phyloP scores from a whole-genome alignment of 176 grass and related monocot genomes.

The Eremochloa ophiuroides region DNA sequence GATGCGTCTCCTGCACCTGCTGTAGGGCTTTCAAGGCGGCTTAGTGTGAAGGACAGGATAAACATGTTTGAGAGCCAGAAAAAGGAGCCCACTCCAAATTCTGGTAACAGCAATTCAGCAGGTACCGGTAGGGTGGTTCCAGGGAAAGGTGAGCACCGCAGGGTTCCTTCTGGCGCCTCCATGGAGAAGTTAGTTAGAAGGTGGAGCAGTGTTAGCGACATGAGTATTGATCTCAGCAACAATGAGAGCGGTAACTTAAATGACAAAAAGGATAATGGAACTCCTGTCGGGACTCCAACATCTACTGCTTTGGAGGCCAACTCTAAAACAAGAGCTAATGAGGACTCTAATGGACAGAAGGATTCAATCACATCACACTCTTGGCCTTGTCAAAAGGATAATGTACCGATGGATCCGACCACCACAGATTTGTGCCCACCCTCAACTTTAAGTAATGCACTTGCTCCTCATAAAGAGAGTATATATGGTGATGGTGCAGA shows the following conservation, averaged over 20 bases:
- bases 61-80: conserved; percentile 89
- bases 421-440: conserved; percentile 11
- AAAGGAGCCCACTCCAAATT: conserved; percentile 78
- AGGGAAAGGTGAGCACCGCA: conserved; percentile 73
- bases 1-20: conserved; percentile 24
- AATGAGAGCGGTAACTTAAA: conserved; percentile 48
- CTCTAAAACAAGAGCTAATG: conserved; percentile 42
- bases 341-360: conserved; percentile 35
- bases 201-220: conserved; percentile 92
- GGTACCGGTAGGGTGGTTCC: conserved; percentile 53
- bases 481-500: conserved; percentile 23
- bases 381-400: conserved; percentile 47
- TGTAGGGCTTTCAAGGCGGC: conserved; percentile 46
- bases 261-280: conserved; percentile 70
- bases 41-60: conserved; percentile 97
- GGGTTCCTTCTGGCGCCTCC: conserved; percentile 79
- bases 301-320: conserved; percentile 46
- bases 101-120: conserved; percentile 45
- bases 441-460: conserved; percentile 15
- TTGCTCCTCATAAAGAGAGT: conserved; percentile 23
- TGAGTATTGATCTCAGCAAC: conserved; percentile 89
- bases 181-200: conserved; percentile 86
- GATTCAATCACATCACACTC: conserved; percentile 40
- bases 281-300: conserved; percentile 52
- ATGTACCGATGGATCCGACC: conserved; percentile 15